phyloP scores from a whole-genome alignment of 2,329 filamentous ascomycete species.

The Aschersonia sp. region DNA sequence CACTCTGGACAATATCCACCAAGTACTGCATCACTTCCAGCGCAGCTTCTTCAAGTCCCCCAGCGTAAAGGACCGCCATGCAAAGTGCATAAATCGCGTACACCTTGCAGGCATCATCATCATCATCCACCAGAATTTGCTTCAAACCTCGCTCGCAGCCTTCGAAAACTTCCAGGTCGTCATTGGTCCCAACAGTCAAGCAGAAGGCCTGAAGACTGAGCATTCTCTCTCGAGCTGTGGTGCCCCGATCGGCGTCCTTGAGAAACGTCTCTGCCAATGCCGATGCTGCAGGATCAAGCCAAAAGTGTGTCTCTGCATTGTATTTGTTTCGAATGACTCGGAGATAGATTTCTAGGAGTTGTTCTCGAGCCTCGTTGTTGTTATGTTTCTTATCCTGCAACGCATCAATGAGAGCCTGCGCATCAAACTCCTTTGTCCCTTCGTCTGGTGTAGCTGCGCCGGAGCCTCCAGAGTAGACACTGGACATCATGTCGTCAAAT shows the following conservation, averaged over 20 bases:
- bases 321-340: constrained; percentile 38
- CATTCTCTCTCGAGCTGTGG: constrained; percentile 53
- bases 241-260: constrained; percentile 55
- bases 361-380: constrained; percentile 55
- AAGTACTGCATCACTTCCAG: constrained; percentile 62
- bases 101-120: constrained; percentile 47
- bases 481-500: constrained; percentile 29
- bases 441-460: constrained; percentile 47
- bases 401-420: constrained; percentile 50
- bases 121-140: constrained; percentile 30
- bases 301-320: constrained; percentile 16
- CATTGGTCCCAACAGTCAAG: constrained; percentile 53
- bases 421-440: constrained; percentile 47
- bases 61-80: constrained; percentile 61
- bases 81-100: constrained; percentile 66
- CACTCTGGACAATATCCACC: constrained; percentile 64
- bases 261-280: constrained; percentile 51
- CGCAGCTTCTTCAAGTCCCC: constrained; percentile 52
- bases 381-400: constrained; percentile 65
- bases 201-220: constrained; percentile 59
- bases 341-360: constrained; percentile 17
- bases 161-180: constrained; percentile 31
- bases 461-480: constrained; percentile 25
- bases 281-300: constrained; percentile 41
- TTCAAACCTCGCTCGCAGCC: constrained; percentile 13